A percentile compares a stretch with the other conserved stretches of the same genome.
Evolutionary conservation across 2,329 filamentous ascomycete genomes (phyloP).

Genomic region (Trichoderma citrinoviride): DNA sequence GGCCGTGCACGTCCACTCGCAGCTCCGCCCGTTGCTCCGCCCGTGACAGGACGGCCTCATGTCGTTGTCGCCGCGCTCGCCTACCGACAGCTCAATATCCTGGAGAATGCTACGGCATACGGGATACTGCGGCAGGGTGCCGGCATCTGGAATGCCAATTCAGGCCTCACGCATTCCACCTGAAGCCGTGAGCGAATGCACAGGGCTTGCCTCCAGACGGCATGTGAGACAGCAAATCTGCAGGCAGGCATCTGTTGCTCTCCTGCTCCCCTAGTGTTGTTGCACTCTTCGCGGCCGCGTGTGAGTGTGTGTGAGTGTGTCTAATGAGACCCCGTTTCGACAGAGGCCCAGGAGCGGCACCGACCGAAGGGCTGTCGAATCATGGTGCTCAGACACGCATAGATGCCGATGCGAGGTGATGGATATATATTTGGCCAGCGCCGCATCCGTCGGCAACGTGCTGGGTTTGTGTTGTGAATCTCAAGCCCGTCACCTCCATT

Average conservation of each 20-base stretch:
- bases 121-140: constrained; percentile 6
- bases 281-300: constrained; percentile 8
- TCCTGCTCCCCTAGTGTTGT: constrained; percentile 9
- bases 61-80: neutral
- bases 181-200: constrained; percentile 9
- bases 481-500: constrained; percentile 19
- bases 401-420: constrained; percentile 12
- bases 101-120: constrained; percentile 17
- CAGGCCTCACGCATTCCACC: constrained; percentile 17
- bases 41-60: neutral
- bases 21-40: constrained; percentile 7
- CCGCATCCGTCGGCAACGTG: constrained; percentile 16
- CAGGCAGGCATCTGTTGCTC: neutral
- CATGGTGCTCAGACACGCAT: constrained; percentile 15
- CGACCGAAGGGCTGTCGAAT: constrained; percentile 19
- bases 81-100: constrained; percentile 6
- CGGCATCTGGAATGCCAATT: constrained; percentile 17
- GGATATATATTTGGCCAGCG: constrained; percentile 8
- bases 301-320: neutral
- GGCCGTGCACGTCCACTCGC: constrained; percentile 5
- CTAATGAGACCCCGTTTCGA: constrained; percentile 7
- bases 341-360: constrained; percentile 18
- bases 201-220: neutral
- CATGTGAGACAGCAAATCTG: constrained; percentile 12
- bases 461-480: constrained; percentile 12